A percentile compares a stretch with the other conserved stretches of the same genome.
Conservation (phyloP, 2,329 filamentous ascomycete genomes). For the Alternaria dauci region DNA sequence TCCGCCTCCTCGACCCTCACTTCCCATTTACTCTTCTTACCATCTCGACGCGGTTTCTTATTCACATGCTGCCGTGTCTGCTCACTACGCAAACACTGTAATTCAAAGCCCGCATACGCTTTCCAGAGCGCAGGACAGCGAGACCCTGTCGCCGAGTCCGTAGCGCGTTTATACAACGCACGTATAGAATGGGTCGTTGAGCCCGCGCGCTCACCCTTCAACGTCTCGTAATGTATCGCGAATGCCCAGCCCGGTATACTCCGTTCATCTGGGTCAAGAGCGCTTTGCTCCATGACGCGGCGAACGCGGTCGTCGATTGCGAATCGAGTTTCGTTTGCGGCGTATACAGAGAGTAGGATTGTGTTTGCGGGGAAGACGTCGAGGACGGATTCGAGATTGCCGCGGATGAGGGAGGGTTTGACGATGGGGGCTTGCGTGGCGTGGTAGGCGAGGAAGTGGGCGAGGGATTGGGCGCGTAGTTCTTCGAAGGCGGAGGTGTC, state of each 20-base stretch:
- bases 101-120: conserved; percentile 45
- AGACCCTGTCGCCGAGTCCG: conserved; percentile 43
- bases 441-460: conserved; percentile 72
- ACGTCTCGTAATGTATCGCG: conserved; percentile 64
- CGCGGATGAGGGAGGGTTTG: conserved; percentile 71
- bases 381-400: conserved; percentile 68
- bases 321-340: conserved; percentile 76
- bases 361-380: conserved; percentile 76
- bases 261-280: conserved; percentile 42
- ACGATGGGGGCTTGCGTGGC: conserved; percentile 69
- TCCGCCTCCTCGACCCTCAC: conserved; percentile 42
- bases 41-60: conserved; percentile 25
- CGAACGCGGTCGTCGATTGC: conserved; percentile 80
- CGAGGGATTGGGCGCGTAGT: conserved; percentile 72
- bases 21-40: conserved; percentile 33
- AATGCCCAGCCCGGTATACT: conserved; percentile 63
- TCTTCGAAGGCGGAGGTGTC: conserved; percentile 60
- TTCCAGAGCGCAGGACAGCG: conserved; percentile 46
- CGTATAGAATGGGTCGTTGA: conserved; percentile 62
- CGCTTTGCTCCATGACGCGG: conserved; percentile 62
- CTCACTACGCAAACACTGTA: conserved; percentile 26
- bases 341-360: conserved; percentile 74
- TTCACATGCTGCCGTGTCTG: conserved; percentile 9
- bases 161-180: conserved; percentile 64
- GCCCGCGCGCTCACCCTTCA: conserved; percentile 52